Evolutionary conservation across 164 flowering plant genomes (phyloP), one percentile per base, ranked within the genome.

Genomic region (Magnolia kwangsiensis): DNA sequence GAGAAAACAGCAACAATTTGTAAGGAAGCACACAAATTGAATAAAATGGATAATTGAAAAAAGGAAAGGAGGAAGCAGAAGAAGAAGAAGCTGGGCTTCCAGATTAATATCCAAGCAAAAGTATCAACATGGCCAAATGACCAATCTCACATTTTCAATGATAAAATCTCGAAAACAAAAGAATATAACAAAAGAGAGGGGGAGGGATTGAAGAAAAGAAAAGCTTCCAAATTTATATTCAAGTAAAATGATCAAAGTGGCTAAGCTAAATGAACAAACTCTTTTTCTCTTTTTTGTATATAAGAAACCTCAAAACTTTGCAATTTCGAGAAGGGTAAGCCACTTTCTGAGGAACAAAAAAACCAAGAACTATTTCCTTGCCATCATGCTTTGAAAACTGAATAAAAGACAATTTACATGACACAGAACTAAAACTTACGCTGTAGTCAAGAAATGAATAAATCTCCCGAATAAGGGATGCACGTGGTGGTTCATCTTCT

Each of bases 391-490:
- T 55, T 55, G 61, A 55, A 55, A 3, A 11, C 18, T 55, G 61
- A 55, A 55, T 16, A 55, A 55, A 55, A 55, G 61, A 16, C 61
- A 55, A 55, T 11, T 55, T 19, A 6, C 67, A 27, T 37, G 50
- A 29, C 31, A 13, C 24, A 37, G 49, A 63, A 27, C 51, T 45
- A 64, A 72, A 75, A 85, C 98, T 90, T 89, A 94, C 99, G 83
- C 87, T 83, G 72, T 85, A 91, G 84, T 96, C 97, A 61, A 96
- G 97, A 87, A 96, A 96, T 29, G 79, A 76, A 78, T 89, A 96
- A 58, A 93, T 79, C 74, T 92, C 93, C 81, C 98, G 88, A 67
- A 87, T 84, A 69, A 96, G 87, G 78, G 97, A 85, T 78, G 87
- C 84, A 49, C 87, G 85, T 27, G 87, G 84, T 14, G 83, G 73